These are phyloP conservation scores for Graphilbum ipis-grandicollis DNA, from an alignment of 2,329 filamentous ascomycete genomes.

Conservation along the genomic window DNA sequence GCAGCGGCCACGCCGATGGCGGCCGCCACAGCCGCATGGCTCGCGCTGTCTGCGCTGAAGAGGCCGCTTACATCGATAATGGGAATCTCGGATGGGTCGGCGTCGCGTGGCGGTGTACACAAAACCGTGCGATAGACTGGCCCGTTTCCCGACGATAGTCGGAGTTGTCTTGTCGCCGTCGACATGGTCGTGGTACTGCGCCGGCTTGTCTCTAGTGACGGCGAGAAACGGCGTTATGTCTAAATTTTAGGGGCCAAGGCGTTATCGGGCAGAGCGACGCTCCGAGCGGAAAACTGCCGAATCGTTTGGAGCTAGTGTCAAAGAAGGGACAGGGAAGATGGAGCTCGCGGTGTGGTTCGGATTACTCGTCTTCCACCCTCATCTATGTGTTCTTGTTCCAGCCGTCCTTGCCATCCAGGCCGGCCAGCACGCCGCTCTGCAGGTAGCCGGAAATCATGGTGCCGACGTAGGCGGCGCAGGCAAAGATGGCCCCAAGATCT, in stretches of 20 bases:
- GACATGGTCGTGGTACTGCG: neutral
- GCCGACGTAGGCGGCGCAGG: slow-evolving; percentile 36
- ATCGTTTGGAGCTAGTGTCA: too few relatives aligned
- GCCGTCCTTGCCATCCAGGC: slow-evolving; percentile 23
- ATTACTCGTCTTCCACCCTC: too few relatives aligned
- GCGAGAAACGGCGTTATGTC: too few relatives aligned
- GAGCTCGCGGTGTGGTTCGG: too few relatives aligned
- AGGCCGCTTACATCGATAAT: slow-evolving; percentile 5
- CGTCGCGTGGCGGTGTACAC: slow-evolving; percentile 9
- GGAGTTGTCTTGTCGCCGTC: neutral
- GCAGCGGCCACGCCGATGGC: slow-evolving; percentile 22
- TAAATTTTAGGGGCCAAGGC: too few relatives aligned
- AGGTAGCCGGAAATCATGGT: slow-evolving; percentile 15
- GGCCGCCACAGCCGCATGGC: neutral
- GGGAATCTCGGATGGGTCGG: slow-evolving; percentile 7
- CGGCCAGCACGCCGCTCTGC: slow-evolving; percentile 22
- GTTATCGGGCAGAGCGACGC: too few relatives aligned
- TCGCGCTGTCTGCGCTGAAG: slow-evolving; percentile 1
- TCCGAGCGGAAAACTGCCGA: too few relatives aligned
- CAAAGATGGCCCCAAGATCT: slow-evolving; percentile 31
- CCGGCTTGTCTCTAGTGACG: neutral
- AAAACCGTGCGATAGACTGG: slow-evolving; percentile 20
- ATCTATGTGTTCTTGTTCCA: too few relatives aligned
- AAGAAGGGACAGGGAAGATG: too few relatives aligned
- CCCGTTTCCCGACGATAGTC: slow-evolving; percentile 15